Evolutionary conservation across 306 rosid species (phyloP).

Genomic region (Vicia faba): DNA sequence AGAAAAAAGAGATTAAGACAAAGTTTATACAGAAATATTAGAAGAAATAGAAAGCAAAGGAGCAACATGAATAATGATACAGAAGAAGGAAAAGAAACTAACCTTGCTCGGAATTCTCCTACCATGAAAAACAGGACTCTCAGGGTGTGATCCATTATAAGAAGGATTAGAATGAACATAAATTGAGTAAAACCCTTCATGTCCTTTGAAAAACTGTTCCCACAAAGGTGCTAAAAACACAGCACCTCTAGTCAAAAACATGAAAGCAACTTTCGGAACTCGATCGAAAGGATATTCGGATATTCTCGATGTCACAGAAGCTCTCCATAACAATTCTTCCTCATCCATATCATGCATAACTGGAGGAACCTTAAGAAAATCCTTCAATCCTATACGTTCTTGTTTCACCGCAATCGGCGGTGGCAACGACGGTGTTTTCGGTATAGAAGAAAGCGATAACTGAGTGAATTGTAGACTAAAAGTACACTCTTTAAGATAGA

Average conservation of each 20-base stretch:
- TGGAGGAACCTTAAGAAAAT: conserved; percentile 51
- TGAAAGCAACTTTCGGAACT: conserved; percentile 77
- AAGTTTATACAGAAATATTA: too few species aligned
- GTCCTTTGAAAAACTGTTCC: conserved; percentile 80
- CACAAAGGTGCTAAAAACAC: conserved; percentile 77
- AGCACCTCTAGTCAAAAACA: conserved; percentile 82
- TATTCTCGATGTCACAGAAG: conserved; percentile 64
- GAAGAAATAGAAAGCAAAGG: too few species aligned
- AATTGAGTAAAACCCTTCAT: conserved; percentile 65
- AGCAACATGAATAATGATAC: not conserved
- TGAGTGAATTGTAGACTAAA: conserved; percentile 62
- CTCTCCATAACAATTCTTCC: conserved; percentile 79
- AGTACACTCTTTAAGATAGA: conserved; percentile 52
- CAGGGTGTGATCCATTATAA: conserved; percentile 59
- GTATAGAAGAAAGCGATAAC: conserved; percentile 47
- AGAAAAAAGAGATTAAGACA: too few species aligned
- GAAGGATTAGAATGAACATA: conserved; percentile 84
- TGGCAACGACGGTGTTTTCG: conserved; percentile 28
- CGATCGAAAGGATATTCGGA: conserved; percentile 55
- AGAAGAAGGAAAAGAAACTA: conserved; percentile 37
- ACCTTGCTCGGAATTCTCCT: conserved; percentile 87
- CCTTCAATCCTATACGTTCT: conserved; percentile 51
- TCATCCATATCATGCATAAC: conserved; percentile 73
- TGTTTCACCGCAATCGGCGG: not conserved
- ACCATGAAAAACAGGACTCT: conserved; percentile 60